Evolutionary conservation across 1,284 basidiomycete genomes (phyloP).

Genomic region (Meripilus lineatus): DNA sequence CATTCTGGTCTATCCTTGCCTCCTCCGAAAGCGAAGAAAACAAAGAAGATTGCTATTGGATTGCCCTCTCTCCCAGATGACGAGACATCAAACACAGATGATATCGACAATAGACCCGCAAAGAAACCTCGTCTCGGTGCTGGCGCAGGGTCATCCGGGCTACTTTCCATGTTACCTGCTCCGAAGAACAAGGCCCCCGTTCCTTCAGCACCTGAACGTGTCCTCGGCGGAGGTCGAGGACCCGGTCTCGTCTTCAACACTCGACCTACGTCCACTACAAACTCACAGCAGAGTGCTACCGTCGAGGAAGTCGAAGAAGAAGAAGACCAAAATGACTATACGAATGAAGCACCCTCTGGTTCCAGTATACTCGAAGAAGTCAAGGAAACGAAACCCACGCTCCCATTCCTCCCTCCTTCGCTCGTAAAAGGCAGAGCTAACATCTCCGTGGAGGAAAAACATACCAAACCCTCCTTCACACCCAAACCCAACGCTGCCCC

Average conservation of each 20-base stretch:
- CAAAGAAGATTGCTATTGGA: conserved; percentile 69
- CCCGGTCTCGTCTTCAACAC: conserved; percentile 56
- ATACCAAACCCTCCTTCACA: conserved; percentile 26
- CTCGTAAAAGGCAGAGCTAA: conserved; percentile 55
- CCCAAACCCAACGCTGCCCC: conserved; percentile 33
- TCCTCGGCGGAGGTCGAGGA: conserved; percentile 60
- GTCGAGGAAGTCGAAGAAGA: conserved; percentile 23
- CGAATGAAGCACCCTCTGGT: conserved; percentile 7
- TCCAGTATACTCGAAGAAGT: conserved; percentile 11
- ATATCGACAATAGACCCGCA: conserved; percentile 41
- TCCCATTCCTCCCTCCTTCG: conserved; percentile 53
- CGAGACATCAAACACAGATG: conserved; percentile 36
- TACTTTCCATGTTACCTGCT: conserved; percentile 71
- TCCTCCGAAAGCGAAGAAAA: conserved; percentile 34
- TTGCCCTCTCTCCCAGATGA: conserved; percentile 48
- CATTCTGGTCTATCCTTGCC: conserved; percentile 27
- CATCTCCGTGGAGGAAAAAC: conserved; percentile 50
- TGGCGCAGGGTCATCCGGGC: conserved; percentile 57
- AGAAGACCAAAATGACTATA: conserved; percentile 6
- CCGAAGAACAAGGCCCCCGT: conserved; percentile 57
- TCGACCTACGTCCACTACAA: conserved; percentile 11
- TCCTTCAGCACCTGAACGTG: conserved; percentile 39
- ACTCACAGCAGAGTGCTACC: conserved; percentile 9
- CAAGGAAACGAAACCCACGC: conserved; percentile 13
- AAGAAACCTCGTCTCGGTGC: conserved; percentile 52